Evolutionary conservation across 805 yeast genomes (phyloP).

Genomic region (Teunomyces pallodes): DNA sequence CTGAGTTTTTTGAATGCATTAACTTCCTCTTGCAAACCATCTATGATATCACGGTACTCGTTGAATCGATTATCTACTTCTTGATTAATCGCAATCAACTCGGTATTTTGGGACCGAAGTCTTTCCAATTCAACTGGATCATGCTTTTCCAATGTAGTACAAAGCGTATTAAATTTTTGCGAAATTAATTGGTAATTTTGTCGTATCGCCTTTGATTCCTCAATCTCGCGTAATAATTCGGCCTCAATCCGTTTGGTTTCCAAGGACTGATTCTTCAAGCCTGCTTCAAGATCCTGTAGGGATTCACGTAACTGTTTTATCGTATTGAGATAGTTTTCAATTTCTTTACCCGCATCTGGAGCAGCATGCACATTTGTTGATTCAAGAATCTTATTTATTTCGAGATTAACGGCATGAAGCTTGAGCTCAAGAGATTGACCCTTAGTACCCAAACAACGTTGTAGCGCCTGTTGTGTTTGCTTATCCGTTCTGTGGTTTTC

Average conservation of each 20-base stretch:
- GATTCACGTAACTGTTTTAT: slow-evolving; percentile 17
- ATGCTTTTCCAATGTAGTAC: slow-evolving; percentile 5
- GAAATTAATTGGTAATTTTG: slow-evolving; percentile 17
- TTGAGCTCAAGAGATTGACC: slow-evolving; percentile 19
- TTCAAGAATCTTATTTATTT: slow-evolving; percentile 12
- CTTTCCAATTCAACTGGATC: slow-evolving; percentile 8
- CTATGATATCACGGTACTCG: slow-evolving; percentile 30
- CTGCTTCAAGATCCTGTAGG: slow-evolving; percentile 21
- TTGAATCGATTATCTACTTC: slow-evolving; percentile 25
- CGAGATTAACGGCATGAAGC: slow-evolving; percentile 20
- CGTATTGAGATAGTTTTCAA: slow-evolving; percentile 11
- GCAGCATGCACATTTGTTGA: slow-evolving; percentile 11
- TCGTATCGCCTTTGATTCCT: slow-evolving; percentile 20
- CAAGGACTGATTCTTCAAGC: slow-evolving; percentile 18
- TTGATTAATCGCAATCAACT: slow-evolving; percentile 15
- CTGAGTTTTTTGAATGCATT: slow-evolving; percentile 22
- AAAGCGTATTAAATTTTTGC: slow-evolving; percentile 16
- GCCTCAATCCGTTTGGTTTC: slow-evolving; percentile 19
- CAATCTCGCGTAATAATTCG: slow-evolving; percentile 21
- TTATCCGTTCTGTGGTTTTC: slow-evolving; percentile 16
- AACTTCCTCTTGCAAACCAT: slow-evolving; percentile 30
- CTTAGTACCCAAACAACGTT: slow-evolving; percentile 12
- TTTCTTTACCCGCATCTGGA: slow-evolving; percentile 11
- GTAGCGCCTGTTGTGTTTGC: slow-evolving; percentile 15
- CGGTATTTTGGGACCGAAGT: slow-evolving; percentile 17